A percentile compares a stretch with the other conserved stretches of the same genome.
phyloP scores from a whole-genome alignment of 2,329 filamentous ascomycete species.

The Alternaria panax region DNA sequence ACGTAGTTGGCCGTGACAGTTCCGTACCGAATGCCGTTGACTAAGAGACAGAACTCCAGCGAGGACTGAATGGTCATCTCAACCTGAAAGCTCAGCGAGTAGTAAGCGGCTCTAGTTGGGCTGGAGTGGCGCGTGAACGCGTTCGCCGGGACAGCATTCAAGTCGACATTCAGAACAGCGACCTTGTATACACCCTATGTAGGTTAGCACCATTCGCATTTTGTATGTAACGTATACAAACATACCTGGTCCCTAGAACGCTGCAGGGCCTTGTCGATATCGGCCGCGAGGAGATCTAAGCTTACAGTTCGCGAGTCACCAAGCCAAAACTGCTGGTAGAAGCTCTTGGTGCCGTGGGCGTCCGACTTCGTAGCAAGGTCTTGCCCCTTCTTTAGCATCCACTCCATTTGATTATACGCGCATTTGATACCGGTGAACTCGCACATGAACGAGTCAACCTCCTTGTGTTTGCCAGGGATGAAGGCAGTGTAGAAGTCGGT shows the following conservation, averaged over 20 bases:
- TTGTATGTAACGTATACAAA: too few relatives aligned
- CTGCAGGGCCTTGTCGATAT: neutral
- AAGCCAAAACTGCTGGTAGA: constrained; percentile 3
- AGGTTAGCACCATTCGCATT: neutral
- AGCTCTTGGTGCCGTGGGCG: too few relatives aligned
- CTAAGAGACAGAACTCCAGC: constrained; percentile 25
- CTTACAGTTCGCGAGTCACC: neutral
- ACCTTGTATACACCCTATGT: constrained; percentile 10
- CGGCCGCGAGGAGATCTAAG: neutral
- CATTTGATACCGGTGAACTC: neutral
- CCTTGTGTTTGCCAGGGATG: constrained; percentile 1
- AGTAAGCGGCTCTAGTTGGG: constrained; percentile 5
- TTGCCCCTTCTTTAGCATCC: constrained; percentile 27
- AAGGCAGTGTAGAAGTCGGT: neutral
- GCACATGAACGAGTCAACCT: constrained; percentile 16
- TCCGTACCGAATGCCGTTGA: constrained; percentile 18
- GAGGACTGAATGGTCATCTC: constrained; percentile 26
- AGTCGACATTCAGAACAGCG: constrained; percentile 14
- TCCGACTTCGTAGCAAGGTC: constrained; percentile 10
- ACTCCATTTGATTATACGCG: constrained; percentile 15
- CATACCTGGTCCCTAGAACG: neutral
- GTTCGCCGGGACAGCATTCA: constrained; percentile 14
- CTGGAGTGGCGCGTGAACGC: too few relatives aligned
- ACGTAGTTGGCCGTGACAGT: constrained; percentile 25
- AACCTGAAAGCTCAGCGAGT: neutral